phyloP scores from a whole-genome alignment of 768 basidiomycete species.

The Mrakia hoshinonis region DNA sequence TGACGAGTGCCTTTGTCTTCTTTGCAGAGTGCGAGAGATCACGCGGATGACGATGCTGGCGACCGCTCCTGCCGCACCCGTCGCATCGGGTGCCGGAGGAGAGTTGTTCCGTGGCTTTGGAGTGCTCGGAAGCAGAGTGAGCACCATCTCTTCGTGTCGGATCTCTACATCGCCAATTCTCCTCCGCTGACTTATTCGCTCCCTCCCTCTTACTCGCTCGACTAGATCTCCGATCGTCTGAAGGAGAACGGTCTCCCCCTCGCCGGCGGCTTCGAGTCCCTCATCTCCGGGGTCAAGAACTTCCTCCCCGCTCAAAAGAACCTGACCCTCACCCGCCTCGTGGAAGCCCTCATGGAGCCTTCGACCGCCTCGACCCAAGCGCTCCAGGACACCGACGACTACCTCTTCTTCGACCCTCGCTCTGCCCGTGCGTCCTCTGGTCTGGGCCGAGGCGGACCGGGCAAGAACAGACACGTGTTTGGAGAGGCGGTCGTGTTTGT shows the following conservation, averaged over 20 bases:
- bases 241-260: constrained; percentile 69
- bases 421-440: constrained; percentile 50
- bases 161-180: background rate
- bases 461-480: constrained; percentile 50
- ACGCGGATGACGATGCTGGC: constrained; percentile 77
- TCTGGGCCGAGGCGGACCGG: constrained; percentile 48
- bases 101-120: constrained; percentile 93
- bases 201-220: constrained; percentile 15
- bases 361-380: constrained; percentile 88
- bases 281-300: constrained; percentile 96
- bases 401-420: constrained; percentile 83
- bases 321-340: constrained; percentile 79
- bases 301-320: constrained; percentile 88
- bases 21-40: constrained; percentile 65
- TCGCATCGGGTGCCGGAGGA: constrained; percentile 60
- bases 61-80: constrained; percentile 48
- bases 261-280: constrained; percentile 62
- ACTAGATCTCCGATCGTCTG: constrained; percentile 77
- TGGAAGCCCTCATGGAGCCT: constrained; percentile 96
- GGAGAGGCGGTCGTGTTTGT: constrained; percentile 83
- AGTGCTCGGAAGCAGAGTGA: constrained; percentile 75
- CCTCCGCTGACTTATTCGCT: background rate
- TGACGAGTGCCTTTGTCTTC: background rate
- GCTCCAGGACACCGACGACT: constrained; percentile 91
- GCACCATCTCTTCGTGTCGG: constrained; percentile 33